Conservation (phyloP, 352 stramenopile species). For the Phytophthora meadii region DNA sequence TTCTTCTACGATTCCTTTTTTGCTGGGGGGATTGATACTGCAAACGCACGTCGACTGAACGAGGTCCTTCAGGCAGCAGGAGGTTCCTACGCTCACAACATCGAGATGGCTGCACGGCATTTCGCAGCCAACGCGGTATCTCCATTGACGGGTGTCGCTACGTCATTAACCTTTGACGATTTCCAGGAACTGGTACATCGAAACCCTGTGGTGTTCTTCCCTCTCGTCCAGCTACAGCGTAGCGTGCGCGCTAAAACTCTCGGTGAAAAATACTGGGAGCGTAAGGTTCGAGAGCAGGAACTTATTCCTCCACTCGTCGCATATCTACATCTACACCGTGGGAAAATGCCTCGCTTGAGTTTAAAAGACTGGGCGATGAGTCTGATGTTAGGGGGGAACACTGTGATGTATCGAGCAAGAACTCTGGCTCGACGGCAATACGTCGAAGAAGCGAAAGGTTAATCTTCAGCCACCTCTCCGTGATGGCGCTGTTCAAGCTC, state of each 20-base stretch:
- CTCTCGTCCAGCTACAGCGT: conserved; percentile 58
- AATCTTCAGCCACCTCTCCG: conserved; percentile 9
- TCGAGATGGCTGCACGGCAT: conserved; percentile 52
- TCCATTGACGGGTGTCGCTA: conserved; percentile 21
- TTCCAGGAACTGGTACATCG: conserved; percentile 59
- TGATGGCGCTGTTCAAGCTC: conserved; percentile 46
- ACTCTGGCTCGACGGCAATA: conserved; percentile 50
- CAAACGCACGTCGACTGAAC: conserved; percentile 46
- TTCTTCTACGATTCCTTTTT: conserved; percentile 70
- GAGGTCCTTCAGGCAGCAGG: conserved; percentile 52
- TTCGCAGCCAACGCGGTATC: conserved; percentile 36
- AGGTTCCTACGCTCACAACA: conserved; percentile 52
- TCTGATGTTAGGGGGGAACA: conserved; percentile 41
- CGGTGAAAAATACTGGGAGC: conserved; percentile 57
- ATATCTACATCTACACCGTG: conserved; percentile 52
- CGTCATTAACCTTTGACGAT: conserved; percentile 51
- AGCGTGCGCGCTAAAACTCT: conserved; percentile 45
- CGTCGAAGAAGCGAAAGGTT: conserved; percentile 23
- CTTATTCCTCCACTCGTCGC: conserved; percentile 40
- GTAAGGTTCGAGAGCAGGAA: conserved; percentile 54
- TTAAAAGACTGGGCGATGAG: conserved; percentile 44
- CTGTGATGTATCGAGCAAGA: conserved; percentile 33
- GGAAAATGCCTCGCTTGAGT: conserved; percentile 41
- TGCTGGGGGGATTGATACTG: conserved; percentile 28
- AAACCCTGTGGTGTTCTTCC: conserved; percentile 61